phyloP scores from a whole-genome alignment of 2,329 filamentous ascomycete genomes.

The Neonectria sp. region DNA sequence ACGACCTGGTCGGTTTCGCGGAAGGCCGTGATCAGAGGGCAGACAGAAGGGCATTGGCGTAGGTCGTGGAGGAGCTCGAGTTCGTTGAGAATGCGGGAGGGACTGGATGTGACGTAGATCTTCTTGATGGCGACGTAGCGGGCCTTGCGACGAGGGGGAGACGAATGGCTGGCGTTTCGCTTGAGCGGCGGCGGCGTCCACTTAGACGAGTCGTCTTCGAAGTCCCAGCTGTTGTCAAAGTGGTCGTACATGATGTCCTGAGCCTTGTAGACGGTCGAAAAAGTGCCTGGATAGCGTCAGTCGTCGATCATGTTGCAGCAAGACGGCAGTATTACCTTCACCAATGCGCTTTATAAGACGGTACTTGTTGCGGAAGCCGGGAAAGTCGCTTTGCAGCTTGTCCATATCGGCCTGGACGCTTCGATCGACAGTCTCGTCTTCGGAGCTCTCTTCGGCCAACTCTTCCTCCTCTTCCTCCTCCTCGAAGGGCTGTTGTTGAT shows the following conservation, averaged over 20 bases:
- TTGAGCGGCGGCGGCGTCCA: constrained; percentile 80
- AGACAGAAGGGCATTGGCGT: constrained; percentile 86
- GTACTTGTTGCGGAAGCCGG: constrained; percentile 86
- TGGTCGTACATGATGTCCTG: constrained; percentile 90
- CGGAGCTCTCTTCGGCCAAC: constrained; percentile 61
- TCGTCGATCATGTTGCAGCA: background rate
- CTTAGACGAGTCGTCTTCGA: constrained; percentile 75
- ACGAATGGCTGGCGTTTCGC: constrained; percentile 56
- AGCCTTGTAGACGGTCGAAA: constrained; percentile 99
- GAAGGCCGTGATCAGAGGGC: constrained; percentile 97
- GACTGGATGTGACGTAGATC: constrained; percentile 98
- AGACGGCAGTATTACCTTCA: constrained; percentile 75
- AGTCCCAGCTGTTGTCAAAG: constrained; percentile 91
- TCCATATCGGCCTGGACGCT: constrained; percentile 88
- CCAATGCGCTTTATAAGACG: constrained; percentile 96
- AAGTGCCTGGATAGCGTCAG: constrained; percentile 79
- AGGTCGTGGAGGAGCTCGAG: constrained; percentile 93
- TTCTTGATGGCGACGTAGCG: constrained; percentile 98
- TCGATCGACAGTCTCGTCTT: constrained; percentile 76
- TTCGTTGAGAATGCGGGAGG: constrained; percentile 94
- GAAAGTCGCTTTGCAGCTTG: constrained; percentile 85
- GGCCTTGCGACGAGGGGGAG: constrained; percentile 55
- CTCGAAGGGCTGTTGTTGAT: constrained; percentile 37
- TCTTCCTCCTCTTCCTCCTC: constrained; percentile 58
- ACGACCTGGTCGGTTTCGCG: constrained; percentile 94